Percentiles rank a stretch among this genome's conserved stretches.
Evolutionary conservation across 495 filamentous ascomycete genomes (phyloP).

Genomic region (Penicillium pulvis): DNA sequence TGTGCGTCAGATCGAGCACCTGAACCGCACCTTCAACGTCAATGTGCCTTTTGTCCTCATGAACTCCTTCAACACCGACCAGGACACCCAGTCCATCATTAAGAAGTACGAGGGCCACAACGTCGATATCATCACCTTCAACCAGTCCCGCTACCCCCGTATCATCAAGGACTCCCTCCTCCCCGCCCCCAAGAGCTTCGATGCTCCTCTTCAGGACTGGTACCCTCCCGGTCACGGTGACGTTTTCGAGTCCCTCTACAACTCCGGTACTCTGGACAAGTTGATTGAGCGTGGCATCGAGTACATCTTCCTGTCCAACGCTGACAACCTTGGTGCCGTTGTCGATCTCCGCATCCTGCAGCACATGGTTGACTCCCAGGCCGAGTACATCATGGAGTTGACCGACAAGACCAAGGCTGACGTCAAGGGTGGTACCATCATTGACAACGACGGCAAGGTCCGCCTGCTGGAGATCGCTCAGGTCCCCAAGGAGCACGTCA

Average conservation of each 20-base stretch:
- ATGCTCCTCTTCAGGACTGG: slow-evolving; percentile 93
- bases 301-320: slow-evolving; percentile 98
- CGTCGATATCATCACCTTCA: slow-evolving; percentile 99
- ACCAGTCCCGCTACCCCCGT: slow-evolving; percentile 97
- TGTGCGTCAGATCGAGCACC: slow-evolving; percentile 97
- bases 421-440: slow-evolving; percentile 99
- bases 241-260: slow-evolving; percentile 99
- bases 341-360: slow-evolving; percentile 97
- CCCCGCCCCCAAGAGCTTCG: slow-evolving; percentile 86
- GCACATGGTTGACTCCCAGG: slow-evolving; percentile 95
- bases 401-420: slow-evolving; percentile 99
- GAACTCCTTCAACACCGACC: slow-evolving; percentile 99
- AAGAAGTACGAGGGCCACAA: slow-evolving; percentile 99
- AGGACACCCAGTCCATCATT: slow-evolving; percentile 98
- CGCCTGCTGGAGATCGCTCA: slow-evolving; percentile 98
- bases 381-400: slow-evolving; percentile 99
- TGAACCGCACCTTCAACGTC: slow-evolving; percentile 96
- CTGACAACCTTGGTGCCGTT: slow-evolving; percentile 97
- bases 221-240: slow-evolving; percentile 99
- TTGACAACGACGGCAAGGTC: slow-evolving; percentile 96
- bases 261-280: slow-evolving; percentile 97
- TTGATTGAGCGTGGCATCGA: slow-evolving; percentile 92
- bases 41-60: slow-evolving; percentile 99
- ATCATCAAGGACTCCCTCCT: slow-evolving; percentile 97
- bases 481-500: slow-evolving; percentile 99